These are phyloP conservation scores for Begonia fuchsioides DNA, from an alignment of 306 rosid species.

Conservation along the genomic window DNA sequence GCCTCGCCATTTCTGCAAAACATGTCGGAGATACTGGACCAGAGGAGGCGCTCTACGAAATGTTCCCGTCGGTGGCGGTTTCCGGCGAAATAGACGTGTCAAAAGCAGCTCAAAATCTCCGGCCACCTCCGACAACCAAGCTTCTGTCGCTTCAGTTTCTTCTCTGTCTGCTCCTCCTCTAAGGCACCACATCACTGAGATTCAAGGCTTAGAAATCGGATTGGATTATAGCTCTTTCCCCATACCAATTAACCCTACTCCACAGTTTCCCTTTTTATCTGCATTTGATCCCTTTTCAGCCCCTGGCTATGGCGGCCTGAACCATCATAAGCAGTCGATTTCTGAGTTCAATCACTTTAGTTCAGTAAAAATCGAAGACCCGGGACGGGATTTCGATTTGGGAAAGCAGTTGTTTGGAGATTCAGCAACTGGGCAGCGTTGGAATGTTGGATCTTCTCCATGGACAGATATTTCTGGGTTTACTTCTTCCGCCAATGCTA, in stretches of 20 bases:
- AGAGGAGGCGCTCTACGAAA: conserved; percentile 62
- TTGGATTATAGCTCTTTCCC: conserved; percentile 32
- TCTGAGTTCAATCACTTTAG: conserved; percentile 23
- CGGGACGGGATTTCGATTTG: conserved; percentile 7
- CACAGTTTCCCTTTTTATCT: background rate
- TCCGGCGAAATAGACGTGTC: conserved; percentile 66
- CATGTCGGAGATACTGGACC: conserved; percentile 88
- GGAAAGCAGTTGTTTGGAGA: conserved; percentile 5
- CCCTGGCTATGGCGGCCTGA: conserved; percentile 1
- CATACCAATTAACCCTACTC: background rate
- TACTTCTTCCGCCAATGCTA: conserved; percentile 37
- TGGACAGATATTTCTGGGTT: conserved; percentile 59
- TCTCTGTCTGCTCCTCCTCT: conserved; percentile 16
- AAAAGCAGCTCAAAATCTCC: conserved; percentile 53
- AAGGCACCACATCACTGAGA: conserved; percentile 27
- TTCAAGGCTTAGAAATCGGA: conserved; percentile 28
- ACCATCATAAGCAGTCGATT: conserved; percentile 24
- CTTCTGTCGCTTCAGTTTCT: background rate
- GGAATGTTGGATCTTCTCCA: conserved; percentile 29
- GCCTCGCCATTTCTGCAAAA: conserved; percentile 94
- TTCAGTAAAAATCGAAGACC: conserved; percentile 56
- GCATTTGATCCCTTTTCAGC: conserved; percentile 1
- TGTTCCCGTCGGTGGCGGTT: conserved; percentile 88
- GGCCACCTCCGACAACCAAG: conserved; percentile 34
- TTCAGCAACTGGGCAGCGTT: conserved; percentile 40